phyloP scores from a whole-genome alignment of 345 rosid species.

The Anacardium occidentale region DNA sequence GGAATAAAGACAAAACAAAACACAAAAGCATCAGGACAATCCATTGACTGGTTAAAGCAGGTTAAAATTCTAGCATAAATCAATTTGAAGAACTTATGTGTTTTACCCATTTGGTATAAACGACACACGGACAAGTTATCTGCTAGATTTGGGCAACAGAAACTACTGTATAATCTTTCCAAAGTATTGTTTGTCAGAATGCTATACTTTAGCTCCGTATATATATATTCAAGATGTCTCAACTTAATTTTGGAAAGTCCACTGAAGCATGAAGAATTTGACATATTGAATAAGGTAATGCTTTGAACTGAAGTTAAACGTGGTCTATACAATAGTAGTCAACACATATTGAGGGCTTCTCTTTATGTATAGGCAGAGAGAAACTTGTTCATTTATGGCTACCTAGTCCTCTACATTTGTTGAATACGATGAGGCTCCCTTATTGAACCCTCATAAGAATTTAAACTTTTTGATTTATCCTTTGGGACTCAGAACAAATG shows the following conservation, averaged over 20 bases:
- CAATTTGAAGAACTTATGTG: neutral
- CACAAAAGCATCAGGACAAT: neutral
- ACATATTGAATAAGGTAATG: neutral
- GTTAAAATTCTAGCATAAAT: neutral
- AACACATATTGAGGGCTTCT: neutral
- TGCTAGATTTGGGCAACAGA: neutral
- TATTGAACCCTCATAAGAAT: neutral
- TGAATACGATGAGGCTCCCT: neutral
- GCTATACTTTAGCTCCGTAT: neutral
- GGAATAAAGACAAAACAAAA: slow-evolving; percentile 11
- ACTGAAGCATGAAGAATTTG: neutral
- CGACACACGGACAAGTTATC: neutral
- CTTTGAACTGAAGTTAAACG: neutral
- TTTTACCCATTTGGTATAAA: neutral
- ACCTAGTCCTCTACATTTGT: neutral
- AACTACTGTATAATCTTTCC: neutral
- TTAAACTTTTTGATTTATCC: neutral
- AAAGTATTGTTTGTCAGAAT: slow-evolving; percentile 2
- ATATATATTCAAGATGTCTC: slow-evolving; percentile 9
- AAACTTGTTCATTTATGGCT: neutral
- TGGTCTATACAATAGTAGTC: neutral
- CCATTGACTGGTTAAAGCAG: neutral
- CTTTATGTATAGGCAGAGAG: neutral
- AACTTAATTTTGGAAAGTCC: neutral
- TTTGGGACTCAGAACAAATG: neutral